Evolutionary conservation across 2,329 filamentous ascomycete species (phyloP), one percentile per base, ranked within the genome.

Genomic region (Hymenoscyphus occultus): DNA sequence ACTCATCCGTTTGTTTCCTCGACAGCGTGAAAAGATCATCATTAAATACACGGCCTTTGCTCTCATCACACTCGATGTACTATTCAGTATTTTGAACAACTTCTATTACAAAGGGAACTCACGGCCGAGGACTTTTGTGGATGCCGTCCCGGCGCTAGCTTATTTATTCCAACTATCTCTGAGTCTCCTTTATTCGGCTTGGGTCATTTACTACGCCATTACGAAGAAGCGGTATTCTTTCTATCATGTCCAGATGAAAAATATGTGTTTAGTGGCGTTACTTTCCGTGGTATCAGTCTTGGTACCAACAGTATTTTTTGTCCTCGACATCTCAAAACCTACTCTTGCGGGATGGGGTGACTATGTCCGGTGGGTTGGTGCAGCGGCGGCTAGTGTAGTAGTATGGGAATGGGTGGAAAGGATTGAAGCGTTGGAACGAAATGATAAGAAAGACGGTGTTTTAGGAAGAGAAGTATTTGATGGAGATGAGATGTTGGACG

Each of bases 31-130:
- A 79, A 98, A 98, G 79, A 89, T 98, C 61, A 91, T 98, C 70
- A 99, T 99, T 79, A 98, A 98, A 80, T 99, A 94, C 94, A 92
- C 94, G 16, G 95, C 94, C 1, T 97, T 98, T 75, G 93, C 90
- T 2, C 85, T 99, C 64, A 97, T 99, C 73, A 86, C 92, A 0
- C 84, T 97, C 66, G 94, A 98, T 75, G 89, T 94, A 56, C 87
- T 93, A 12, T 99, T 99, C 77, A 93, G 90, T 74, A 92, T 90
- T 59, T 84, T 98, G 65, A 96, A 97, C 80, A 95, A 91, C 73
- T 98, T 98, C 74, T 77, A 86, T 61, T 83, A 84, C 39, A 80
- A 84, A 61, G 81, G 84, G 40, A 83, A 80, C 59, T 82, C 83
- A 22, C 84, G 87, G 66, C 91, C 92, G 1, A 83, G 88, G 51